These are phyloP conservation scores for Globisporangium spinosum DNA, from an alignment of 352 stramenopile species.

Conservation along the genomic window DNA sequence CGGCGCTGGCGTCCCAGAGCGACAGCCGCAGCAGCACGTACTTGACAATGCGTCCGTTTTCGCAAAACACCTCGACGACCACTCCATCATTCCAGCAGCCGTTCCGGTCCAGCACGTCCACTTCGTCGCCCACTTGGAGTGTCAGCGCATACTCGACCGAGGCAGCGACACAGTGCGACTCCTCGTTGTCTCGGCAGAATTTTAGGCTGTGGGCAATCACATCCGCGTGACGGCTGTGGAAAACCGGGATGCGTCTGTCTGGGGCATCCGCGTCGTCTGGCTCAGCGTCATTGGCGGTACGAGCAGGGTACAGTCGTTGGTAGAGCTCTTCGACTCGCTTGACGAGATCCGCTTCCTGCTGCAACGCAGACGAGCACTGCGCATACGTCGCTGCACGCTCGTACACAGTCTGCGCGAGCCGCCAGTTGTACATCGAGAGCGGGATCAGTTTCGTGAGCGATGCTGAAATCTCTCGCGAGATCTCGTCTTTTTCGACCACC, in stretches of 20 bases:
- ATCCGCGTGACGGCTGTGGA: slow-evolving; percentile 42
- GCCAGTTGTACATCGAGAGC: slow-evolving; percentile 73
- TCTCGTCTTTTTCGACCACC: slow-evolving; percentile 72
- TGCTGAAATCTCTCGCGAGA: slow-evolving; percentile 44
- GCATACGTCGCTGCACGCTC: slow-evolving; percentile 53
- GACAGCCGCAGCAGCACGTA: slow-evolving; percentile 66
- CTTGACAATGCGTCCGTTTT: slow-evolving; percentile 37
- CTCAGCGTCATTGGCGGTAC: background rate
- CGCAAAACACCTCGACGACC: slow-evolving; percentile 54
- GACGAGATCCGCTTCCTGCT: slow-evolving; percentile 35
- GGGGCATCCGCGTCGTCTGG: slow-evolving; percentile 9
- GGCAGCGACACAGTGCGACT: slow-evolving; percentile 36
- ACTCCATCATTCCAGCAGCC: slow-evolving; percentile 81
- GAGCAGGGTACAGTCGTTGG: slow-evolving; percentile 41
- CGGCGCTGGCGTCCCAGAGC: slow-evolving; percentile 48
- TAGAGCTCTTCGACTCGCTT: slow-evolving; percentile 59
- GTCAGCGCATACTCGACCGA: slow-evolving; percentile 69
- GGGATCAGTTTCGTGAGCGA: slow-evolving; percentile 54
- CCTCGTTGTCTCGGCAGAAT: slow-evolving; percentile 18
- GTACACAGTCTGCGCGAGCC: slow-evolving; percentile 48
- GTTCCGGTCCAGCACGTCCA: slow-evolving; percentile 77
- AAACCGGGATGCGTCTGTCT: slow-evolving; percentile 16
- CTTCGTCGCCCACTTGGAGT: slow-evolving; percentile 52
- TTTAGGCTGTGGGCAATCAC: slow-evolving; percentile 47
- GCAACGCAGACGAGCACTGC: slow-evolving; percentile 46